Base-by-base conservation (phyloP, 1,284 basidiomycete genomes). In the Chalciporus sp. region DNA sequence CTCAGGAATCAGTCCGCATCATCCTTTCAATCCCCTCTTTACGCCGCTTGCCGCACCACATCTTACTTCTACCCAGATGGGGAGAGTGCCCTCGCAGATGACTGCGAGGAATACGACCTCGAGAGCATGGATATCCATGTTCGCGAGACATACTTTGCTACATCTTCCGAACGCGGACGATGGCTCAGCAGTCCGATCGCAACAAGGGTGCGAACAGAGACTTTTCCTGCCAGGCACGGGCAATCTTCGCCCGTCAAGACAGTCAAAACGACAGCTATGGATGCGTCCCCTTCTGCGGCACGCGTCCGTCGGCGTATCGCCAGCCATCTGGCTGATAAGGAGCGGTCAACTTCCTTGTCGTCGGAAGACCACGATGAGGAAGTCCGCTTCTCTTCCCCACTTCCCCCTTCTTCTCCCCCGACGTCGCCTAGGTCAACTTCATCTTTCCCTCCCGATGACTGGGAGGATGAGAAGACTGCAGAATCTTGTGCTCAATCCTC, bases 141-240 rank as follows among this genome's bases (percentile, higher is more conserved):
- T 44, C 77, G 74, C 45, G 70, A 74, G 51, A 81, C 79, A 7
- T 80, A 73, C 57, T 82, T 82, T 59, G 71, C 73, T 37, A 73
- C 73, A 16, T 82, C 80, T 43, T 74, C 77, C 4, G 81, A 82
- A 58, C 79, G 80, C 43, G 80, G 81, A 11, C 73, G 74, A 46
- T 82, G 80, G 80, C 69, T 72, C 58, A 78, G 67, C 44, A 80
- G 81, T 56, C 79, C 79, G 2, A 62, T 74, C 26, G 68, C 72
- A 0, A 27, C 67, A 17, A 58, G 58, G 17, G 48, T 50, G 17
- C 66, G 57, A 31, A 43, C 65, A 1, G 50, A 56, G 26, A 40
- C 44, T 2, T 57, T 42, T 49, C 59, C 41, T 55, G 62, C 48
- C 40, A 64, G 43, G 60, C 69, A 72, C 12, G 71, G 61, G 7